Evolutionary conservation across 2,329 filamentous ascomycete species (phyloP).

Genomic region (Penicillium nordicum): DNA sequence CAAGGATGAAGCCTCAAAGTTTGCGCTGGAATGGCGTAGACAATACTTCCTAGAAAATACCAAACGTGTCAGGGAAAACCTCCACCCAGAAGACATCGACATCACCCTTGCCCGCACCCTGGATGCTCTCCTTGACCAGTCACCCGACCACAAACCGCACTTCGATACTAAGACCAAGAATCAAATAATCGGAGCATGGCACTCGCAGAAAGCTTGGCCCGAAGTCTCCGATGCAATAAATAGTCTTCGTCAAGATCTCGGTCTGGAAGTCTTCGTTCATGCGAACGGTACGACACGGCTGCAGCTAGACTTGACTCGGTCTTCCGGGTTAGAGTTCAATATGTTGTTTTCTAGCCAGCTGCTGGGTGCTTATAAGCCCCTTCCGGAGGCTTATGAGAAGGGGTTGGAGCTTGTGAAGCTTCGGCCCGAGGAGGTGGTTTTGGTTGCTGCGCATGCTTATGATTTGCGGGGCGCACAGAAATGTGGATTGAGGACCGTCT

Average conservation of each 20-base stretch:
- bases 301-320: constrained; percentile 52
- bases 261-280: constrained; percentile 49
- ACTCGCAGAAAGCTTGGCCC: constrained; percentile 51
- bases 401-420: constrained; percentile 46
- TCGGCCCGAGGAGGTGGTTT: constrained; percentile 47
- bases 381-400: constrained; percentile 46
- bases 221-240: constrained; percentile 48
- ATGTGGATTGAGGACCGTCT: constrained; percentile 52
- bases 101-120: constrained; percentile 31
- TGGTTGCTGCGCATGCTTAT: constrained; percentile 56
- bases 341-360: constrained; percentile 54
- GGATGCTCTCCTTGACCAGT: no score
- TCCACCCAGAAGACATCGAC: constrained; percentile 51
- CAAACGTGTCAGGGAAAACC: constrained; percentile 34
- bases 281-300: constrained; percentile 56
- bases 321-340: constrained; percentile 49
- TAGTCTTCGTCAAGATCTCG: constrained; percentile 34
- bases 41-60: constrained; percentile 49
- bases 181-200: constrained; percentile 44
- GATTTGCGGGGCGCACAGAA: constrained; percentile 50
- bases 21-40: constrained; percentile 53
- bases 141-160: no score
- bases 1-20: constrained; percentile 28
- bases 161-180: no score
- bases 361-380: constrained; percentile 50